These are phyloP conservation scores for Aspergillus affinis DNA, from an alignment of 495 filamentous ascomycete species.

Conservation along the genomic window DNA sequence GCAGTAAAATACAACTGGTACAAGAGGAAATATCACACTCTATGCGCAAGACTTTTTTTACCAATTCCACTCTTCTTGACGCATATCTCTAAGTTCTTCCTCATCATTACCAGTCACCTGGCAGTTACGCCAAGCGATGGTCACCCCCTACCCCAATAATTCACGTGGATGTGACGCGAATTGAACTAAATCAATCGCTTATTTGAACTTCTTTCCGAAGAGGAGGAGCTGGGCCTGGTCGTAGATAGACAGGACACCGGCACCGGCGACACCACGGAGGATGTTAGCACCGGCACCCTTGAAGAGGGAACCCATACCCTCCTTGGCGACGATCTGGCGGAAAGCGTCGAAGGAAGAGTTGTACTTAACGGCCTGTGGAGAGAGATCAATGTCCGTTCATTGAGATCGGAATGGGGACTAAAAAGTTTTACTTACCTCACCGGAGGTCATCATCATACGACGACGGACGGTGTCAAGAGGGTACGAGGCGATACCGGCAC, in stretches of 20 bases:
- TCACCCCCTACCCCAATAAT: constrained; percentile 34
- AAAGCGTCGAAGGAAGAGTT: constrained; percentile 89
- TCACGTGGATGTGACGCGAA: constrained; percentile 18
- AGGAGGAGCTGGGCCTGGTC: constrained; percentile 97
- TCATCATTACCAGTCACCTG: constrained; percentile 28
- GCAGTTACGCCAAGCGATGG: constrained; percentile 24
- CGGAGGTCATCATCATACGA: constrained; percentile 99
- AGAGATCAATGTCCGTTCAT: neutral
- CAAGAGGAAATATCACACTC: constrained; percentile 46
- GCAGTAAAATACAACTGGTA: constrained; percentile 60
- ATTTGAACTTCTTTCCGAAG: constrained; percentile 99
- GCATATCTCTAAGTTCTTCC: constrained; percentile 51
- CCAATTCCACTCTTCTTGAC: constrained; percentile 41
- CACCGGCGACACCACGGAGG: constrained; percentile 99
- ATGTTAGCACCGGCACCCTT: constrained; percentile 99
- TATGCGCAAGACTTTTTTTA: constrained; percentile 44
- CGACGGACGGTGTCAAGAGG: constrained; percentile 99
- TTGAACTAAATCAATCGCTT: constrained; percentile 36
- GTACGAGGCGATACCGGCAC: constrained; percentile 99
- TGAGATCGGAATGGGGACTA: neutral
- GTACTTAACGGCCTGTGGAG: constrained; percentile 94
- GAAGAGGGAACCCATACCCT: constrained; percentile 97
- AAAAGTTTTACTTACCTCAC: constrained; percentile 56
- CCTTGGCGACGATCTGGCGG: constrained; percentile 92
- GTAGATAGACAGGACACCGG: constrained; percentile 99